Evolutionary conservation across 129 eudicot genomes (phyloP), one percentile per base, ranked within the genome.

Genomic region (Escallonia rubra): DNA sequence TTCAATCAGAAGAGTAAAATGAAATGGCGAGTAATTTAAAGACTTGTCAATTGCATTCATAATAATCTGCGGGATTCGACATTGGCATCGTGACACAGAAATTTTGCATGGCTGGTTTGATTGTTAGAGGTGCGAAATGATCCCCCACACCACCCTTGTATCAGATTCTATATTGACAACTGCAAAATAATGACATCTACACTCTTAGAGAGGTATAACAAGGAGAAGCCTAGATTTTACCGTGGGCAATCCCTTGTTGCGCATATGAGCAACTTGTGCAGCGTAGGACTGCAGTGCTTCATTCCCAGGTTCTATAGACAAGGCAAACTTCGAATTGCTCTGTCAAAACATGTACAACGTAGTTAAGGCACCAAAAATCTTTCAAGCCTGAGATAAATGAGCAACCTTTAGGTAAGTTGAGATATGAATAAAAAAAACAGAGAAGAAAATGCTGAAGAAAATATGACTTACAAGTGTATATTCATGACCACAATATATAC

Each of bases 281-380:
- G 98, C 94, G 82, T 85, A 92, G 41, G 91, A 79, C 64, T 84
- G 83, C 66, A 92, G 80, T 49, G 79, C 94, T 74, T 75, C 69
- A 71, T 91, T 91, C 65, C 86, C 86, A 59, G 98, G 98, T 60
- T 91, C 96, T 76, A 88, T 66, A 53, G 94, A 86, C 62, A 91
- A 74, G 57, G 98, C 98, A 78, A 91, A 91, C 87, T 86, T 91
- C 52, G 91, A 83, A 86, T 91, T 91, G 77, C 95, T 88, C 98
- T 91, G 98, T 51, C 59, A 57, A 75, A 49, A 57, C 46, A 9
- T n/a, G 55, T 3, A n/a, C 34, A 65, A 8, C 15, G 23, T 14
- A 15, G 5, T 65, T 38, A 65, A 42, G 64, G 62, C 41, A 3
- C 46, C 57, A 34, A 65, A 10, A 9, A 46, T 72, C 43, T 38